Percentiles rank a stretch among this genome's conserved stretches.
These are phyloP conservation scores for Venturia carpophila DNA, from an alignment of 2,329 filamentous ascomycete genomes.

Conservation along the genomic window DNA sequence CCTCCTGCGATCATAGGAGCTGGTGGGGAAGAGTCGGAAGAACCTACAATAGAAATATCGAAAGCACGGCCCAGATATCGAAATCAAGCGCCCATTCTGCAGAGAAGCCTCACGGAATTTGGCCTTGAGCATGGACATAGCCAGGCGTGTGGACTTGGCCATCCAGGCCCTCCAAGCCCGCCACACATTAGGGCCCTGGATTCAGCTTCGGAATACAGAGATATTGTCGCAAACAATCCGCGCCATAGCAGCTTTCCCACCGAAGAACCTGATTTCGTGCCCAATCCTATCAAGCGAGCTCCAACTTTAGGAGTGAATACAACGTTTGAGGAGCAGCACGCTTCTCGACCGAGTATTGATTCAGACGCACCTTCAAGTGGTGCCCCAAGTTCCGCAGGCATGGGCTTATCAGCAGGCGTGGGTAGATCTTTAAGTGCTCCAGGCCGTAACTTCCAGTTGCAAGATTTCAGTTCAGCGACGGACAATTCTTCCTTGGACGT, in stretches of 20 bases:
- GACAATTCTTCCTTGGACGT: constrained; percentile 9
- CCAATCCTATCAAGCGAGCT: constrained; percentile 48
- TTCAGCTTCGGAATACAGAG: constrained; percentile 14
- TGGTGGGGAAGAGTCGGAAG: constrained; percentile 78
- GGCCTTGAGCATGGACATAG: constrained; percentile 28
- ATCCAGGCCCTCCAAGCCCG: neutral
- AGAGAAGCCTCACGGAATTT: constrained; percentile 21
- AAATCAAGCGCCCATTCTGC: constrained; percentile 20
- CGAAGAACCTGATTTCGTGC: constrained; percentile 41
- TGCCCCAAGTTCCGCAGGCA: neutral
- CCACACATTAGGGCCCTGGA: neutral
- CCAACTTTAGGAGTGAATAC: constrained; percentile 38
- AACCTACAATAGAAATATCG: constrained; percentile 64
- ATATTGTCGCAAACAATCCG: neutral
- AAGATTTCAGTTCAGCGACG: constrained; percentile 1
- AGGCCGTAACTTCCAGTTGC: constrained; percentile 1
- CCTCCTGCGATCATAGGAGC: constrained; percentile 79
- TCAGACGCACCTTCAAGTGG: constrained; percentile 16
- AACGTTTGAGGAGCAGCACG: constrained; percentile 36
- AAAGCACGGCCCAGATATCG: constrained; percentile 26
- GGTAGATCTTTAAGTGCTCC: constrained; percentile 1
- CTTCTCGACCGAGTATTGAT: constrained; percentile 27
- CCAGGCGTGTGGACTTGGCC: constrained; percentile 20
- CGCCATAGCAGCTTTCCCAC: neutral
- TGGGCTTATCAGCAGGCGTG: neutral